phyloP scores from a whole-genome alignment of 2,329 filamentous ascomycete species.

The Mycogone perniciosa region DNA sequence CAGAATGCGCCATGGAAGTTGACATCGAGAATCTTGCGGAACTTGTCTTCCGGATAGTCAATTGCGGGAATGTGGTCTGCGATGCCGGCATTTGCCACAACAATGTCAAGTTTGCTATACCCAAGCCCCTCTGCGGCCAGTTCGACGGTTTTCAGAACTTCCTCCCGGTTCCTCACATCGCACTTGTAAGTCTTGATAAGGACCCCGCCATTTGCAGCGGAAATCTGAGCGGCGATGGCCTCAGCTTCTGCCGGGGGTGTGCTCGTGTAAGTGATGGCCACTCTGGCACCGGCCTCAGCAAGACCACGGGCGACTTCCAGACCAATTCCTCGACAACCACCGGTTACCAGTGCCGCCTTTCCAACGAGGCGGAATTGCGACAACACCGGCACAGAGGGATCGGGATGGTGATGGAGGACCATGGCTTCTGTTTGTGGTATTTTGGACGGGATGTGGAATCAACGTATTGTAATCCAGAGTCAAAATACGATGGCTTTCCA shows the following conservation, averaged over 20 bases:
- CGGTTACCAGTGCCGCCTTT: conserved; percentile 45
- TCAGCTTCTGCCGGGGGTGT: background rate
- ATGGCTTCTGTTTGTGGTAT: conserved; percentile 8
- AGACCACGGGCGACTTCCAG: conserved; percentile 28
- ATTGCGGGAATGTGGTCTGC: conserved; percentile 26
- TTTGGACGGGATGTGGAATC: background rate
- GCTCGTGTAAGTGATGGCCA: conserved; percentile 18
- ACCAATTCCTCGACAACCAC: conserved; percentile 45
- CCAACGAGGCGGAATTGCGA: conserved; percentile 28
- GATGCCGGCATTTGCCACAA: conserved; percentile 30
- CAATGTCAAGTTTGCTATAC: conserved; percentile 28
- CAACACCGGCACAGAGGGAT: conserved; percentile 17
- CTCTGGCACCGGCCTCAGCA: conserved; percentile 19
- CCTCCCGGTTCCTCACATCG: conserved; percentile 11
- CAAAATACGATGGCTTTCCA: no score
- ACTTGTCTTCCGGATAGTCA: conserved; percentile 25
- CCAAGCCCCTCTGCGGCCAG: conserved; percentile 19
- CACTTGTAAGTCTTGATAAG: conserved; percentile 14
- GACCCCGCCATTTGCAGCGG: background rate
- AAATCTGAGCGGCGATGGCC: conserved; percentile 12
- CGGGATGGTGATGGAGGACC: conserved; percentile 17
- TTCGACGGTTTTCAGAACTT: conserved; percentile 23
- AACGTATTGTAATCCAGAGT: no score
- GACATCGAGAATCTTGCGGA: conserved; percentile 35
- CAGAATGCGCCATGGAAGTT: conserved; percentile 77